Percentiles rank a stretch among this genome's conserved stretches.
Conservation (phyloP, 2,329 filamentous ascomycete genomes). For the Monosporascus sp. region DNA sequence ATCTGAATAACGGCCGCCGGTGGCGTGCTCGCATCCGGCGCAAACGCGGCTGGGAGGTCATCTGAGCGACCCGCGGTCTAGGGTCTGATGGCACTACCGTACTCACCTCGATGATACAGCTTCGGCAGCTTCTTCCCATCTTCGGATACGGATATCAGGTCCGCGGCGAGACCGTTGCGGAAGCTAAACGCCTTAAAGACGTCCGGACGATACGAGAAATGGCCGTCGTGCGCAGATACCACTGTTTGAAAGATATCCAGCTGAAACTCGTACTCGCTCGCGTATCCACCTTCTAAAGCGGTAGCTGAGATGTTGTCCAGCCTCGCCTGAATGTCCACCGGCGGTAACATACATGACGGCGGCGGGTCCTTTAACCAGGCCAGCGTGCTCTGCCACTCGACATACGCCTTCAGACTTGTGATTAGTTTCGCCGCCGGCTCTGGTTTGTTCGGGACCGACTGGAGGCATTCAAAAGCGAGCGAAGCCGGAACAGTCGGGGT, state of each 20-base stretch:
- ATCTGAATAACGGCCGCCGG: conserved; percentile 49
- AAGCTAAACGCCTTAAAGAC: conserved; percentile 47
- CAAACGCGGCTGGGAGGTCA: conserved; percentile 16
- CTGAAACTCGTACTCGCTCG: conserved; percentile 51
- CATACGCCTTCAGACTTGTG: conserved; percentile 34
- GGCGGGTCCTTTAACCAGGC: conserved; percentile 48
- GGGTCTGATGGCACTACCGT: not conserved
- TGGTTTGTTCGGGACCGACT: conserved; percentile 33
- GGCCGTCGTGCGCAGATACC: conserved; percentile 57
- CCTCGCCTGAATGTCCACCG: conserved; percentile 40
- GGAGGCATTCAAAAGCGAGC: conserved; percentile 32
- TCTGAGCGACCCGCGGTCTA: conserved; percentile 3
- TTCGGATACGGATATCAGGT: conserved; percentile 53
- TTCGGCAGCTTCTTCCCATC: conserved; percentile 56
- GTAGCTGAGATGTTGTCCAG: conserved; percentile 41
- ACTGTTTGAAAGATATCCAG: conserved; percentile 48
- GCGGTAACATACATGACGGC: conserved; percentile 41
- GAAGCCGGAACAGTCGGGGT: conserved; percentile 30
- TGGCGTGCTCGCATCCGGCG: conserved; percentile 10
- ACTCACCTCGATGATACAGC: conserved; percentile 46
- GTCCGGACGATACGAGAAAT: conserved; percentile 53
- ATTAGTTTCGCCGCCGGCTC: conserved; percentile 30
- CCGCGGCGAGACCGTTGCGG: conserved; percentile 27
- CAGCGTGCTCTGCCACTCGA: conserved; percentile 44
- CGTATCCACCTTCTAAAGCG: conserved; percentile 35